Conservation (phyloP, 352 stramenopile genomes). For the Phytophthora sp. region DNA sequence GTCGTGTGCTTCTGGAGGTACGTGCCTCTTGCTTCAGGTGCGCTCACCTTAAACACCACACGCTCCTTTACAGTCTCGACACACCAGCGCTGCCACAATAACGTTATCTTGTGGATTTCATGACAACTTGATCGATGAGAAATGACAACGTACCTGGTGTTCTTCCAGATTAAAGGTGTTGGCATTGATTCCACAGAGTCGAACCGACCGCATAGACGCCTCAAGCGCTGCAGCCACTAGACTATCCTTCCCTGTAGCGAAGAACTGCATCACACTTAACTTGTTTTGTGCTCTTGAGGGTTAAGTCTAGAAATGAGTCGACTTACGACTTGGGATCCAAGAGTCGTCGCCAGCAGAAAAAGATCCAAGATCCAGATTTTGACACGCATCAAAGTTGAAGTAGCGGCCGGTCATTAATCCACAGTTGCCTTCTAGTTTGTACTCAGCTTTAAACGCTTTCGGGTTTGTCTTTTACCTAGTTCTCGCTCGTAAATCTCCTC, state of each 20-base stretch:
- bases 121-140: no score
- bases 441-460: conserved; percentile 10
- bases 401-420: not conserved
- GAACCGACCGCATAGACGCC: conserved; percentile 44
- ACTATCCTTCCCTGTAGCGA: conserved; percentile 41
- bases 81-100: conserved; percentile 28
- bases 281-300: conserved; percentile 6
- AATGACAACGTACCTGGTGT: conserved; percentile 35
- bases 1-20: conserved; percentile 83
- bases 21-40: conserved; percentile 59
- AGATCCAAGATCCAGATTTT: conserved; percentile 25
- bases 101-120: no score
- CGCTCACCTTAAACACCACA: conserved; percentile 44
- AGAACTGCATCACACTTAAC: conserved; percentile 46
- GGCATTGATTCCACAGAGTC: conserved; percentile 30
- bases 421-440: not conserved
- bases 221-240: conserved; percentile 33
- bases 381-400: conserved; percentile 27
- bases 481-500: conserved; percentile 27
- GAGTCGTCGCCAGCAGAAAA: conserved; percentile 20
- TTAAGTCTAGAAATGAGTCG: conserved; percentile 24
- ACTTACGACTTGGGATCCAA: conserved; percentile 16
- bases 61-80: conserved; percentile 24
- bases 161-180: conserved; percentile 31
- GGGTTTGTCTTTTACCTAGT: conserved; percentile 1